These are phyloP conservation scores for Cutaneotrichosporon curvatum DNA, from an alignment of 1,284 basidiomycete species.

Conservation along the genomic window DNA sequence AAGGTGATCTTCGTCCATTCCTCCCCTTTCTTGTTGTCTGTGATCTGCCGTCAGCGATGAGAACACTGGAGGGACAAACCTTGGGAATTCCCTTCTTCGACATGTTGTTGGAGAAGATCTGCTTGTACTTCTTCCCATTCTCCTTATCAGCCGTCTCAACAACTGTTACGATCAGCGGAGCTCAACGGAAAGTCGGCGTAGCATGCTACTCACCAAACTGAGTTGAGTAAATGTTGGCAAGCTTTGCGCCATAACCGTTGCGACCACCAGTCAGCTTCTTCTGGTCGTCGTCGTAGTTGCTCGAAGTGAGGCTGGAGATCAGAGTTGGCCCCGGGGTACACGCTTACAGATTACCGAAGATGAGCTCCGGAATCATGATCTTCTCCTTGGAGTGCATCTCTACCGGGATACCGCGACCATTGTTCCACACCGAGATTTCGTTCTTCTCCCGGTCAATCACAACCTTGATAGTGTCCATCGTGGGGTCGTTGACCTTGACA, in stretches of 20 bases:
- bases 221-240: conserved; percentile 96
- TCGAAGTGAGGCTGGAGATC: conserved; percentile 64
- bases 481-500: conserved; percentile 72
- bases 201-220: conserved; percentile 60
- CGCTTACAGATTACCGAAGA: conserved; percentile 78
- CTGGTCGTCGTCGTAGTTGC: conserved; percentile 98
- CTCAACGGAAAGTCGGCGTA: no score
- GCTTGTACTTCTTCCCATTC: conserved; percentile 83
- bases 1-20: conserved; percentile 96
- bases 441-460: conserved; percentile 77
- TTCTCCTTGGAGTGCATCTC: conserved; percentile 91
- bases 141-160: conserved; percentile 94
- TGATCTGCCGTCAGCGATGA: conserved; percentile 54
- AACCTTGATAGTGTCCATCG: conserved; percentile 84
- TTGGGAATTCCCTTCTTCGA: conserved; percentile 75
- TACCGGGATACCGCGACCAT: conserved; percentile 92
- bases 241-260: conserved; percentile 97
- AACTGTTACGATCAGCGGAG: conserved; percentile 40
- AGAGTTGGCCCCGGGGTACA: conserved; percentile 7
- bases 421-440: conserved; percentile 90
- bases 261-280: conserved; percentile 98
- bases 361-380: conserved; percentile 94
- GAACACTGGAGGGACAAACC: conserved; percentile 16
- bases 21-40: conserved; percentile 75
- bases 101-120: conserved; percentile 95